Conservation (phyloP, 129 eudicot genomes). For the Arctium minus region DNA sequence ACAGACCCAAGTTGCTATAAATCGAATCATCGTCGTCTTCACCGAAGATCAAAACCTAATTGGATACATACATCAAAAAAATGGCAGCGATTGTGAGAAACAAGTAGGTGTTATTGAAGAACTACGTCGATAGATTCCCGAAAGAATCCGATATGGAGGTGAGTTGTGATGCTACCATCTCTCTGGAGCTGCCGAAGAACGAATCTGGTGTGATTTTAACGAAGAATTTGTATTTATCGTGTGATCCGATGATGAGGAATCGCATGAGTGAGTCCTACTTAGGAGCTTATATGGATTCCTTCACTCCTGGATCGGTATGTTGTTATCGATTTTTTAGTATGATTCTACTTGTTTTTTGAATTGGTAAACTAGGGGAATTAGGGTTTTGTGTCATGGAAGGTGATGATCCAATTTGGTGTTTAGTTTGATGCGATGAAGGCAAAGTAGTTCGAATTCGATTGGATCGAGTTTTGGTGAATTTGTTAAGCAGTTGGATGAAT, state of each 20-base stretch:
- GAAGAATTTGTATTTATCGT: conserved; percentile 11
- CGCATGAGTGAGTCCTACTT: neutral
- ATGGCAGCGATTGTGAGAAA: neutral
- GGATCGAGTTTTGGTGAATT: too few relatives aligned
- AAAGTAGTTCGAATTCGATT: too few relatives aligned
- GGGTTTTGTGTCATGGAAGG: too few relatives aligned
- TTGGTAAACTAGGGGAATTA: too few relatives aligned
- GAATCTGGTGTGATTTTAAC: neutral
- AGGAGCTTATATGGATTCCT: conserved; percentile 11
- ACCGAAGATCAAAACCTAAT: neutral
- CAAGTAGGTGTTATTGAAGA: conserved; percentile 11
- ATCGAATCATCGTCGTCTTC: too few relatives aligned
- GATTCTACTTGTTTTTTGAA: too few relatives aligned
- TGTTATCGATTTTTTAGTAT: neutral
- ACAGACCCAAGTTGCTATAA: too few relatives aligned
- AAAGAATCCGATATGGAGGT: conserved; percentile 19
- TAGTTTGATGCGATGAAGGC: too few relatives aligned
- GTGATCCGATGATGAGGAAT: conserved; percentile 20
- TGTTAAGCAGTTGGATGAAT: too few relatives aligned
- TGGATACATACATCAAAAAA: too few relatives aligned
- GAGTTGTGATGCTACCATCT: conserved; percentile 11
- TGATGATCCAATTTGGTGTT: too few relatives aligned
- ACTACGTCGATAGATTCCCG: conserved; percentile 13
- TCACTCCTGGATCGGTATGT: conserved; percentile 17
- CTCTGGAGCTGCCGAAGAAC: conserved; percentile 8